Evolutionary conservation across 805 yeast species (phyloP).

Genomic region (Hanseniaspora nectarophila): DNA sequence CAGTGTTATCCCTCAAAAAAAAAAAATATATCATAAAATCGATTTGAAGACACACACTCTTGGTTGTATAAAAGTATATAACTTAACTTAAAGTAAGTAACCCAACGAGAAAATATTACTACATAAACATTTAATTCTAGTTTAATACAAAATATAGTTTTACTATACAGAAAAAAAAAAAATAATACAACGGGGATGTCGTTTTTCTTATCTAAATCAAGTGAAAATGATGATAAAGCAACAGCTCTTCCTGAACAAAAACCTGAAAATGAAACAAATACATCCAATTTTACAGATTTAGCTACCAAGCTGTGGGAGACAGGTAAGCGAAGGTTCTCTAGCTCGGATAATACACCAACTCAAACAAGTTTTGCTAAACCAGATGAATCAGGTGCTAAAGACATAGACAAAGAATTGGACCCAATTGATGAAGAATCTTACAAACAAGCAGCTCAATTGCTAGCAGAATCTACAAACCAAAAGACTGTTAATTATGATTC

Average conservation of each 20-base stretch:
- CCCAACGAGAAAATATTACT: too few species aligned
- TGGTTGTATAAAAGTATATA: too few species aligned
- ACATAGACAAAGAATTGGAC: not conserved
- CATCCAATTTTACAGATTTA: not conserved
- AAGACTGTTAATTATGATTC: constrained; percentile 3
- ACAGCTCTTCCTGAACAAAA: not conserved
- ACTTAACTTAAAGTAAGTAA: too few species aligned
- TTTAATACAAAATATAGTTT: too few species aligned
- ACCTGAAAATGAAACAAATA: not conserved
- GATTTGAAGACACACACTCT: too few species aligned
- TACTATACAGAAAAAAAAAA: too few species aligned
- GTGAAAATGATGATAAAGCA: not conserved
- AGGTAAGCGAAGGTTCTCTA: constrained; percentile 11
- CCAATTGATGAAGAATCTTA: constrained; percentile 8
- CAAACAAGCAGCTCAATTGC: constrained; percentile 5
- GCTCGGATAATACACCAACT: not conserved
- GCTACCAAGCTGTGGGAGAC: constrained; percentile 8
- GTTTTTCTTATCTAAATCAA: not conserved
- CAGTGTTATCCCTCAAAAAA: too few species aligned
- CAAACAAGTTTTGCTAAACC: not conserved
- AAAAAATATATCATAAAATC: too few species aligned
- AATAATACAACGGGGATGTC: too few species aligned
- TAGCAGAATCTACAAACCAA: constrained; percentile 8
- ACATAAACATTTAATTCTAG: too few species aligned
- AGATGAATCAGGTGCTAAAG: not conserved